These are phyloP conservation scores for Pistacia vera DNA, from an alignment of 345 rosid genomes.

Conservation along the genomic window DNA sequence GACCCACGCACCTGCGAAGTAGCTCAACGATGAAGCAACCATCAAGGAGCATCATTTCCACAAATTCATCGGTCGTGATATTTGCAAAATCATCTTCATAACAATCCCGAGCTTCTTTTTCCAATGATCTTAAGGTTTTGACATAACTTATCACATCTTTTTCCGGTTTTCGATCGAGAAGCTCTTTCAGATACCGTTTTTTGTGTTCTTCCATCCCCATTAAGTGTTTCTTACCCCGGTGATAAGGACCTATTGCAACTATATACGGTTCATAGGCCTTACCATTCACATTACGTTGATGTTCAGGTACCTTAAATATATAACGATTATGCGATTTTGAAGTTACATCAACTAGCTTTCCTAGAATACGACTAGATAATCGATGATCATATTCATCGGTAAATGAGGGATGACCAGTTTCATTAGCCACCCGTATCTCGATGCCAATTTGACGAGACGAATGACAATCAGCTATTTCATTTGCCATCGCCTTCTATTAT, in stretches of 20 bases:
- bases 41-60: slow-evolving; percentile 22
- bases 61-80: background rate
- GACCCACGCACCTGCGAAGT: background rate
- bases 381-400: too few species aligned
- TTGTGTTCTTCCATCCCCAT: slow-evolving; percentile 4
- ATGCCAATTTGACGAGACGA: background rate
- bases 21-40: slow-evolving; percentile 13
- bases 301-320: background rate
- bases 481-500: background rate
- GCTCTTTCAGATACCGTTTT: background rate
- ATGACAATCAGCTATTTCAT: background rate
- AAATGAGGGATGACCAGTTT: too few species aligned
- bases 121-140: background rate
- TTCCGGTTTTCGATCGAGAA: background rate
- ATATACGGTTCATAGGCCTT: background rate
- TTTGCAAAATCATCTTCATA: background rate
- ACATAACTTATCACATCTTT: background rate
- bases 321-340: background rate
- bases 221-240: background rate
- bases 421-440: background rate
- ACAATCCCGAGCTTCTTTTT: background rate
- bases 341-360: background rate
- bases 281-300: background rate
- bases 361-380: background rate
- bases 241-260: background rate